These are phyloP conservation scores for Penicillium sumatraense DNA, from an alignment of 2,329 filamentous ascomycete genomes.

Conservation along the genomic window DNA sequence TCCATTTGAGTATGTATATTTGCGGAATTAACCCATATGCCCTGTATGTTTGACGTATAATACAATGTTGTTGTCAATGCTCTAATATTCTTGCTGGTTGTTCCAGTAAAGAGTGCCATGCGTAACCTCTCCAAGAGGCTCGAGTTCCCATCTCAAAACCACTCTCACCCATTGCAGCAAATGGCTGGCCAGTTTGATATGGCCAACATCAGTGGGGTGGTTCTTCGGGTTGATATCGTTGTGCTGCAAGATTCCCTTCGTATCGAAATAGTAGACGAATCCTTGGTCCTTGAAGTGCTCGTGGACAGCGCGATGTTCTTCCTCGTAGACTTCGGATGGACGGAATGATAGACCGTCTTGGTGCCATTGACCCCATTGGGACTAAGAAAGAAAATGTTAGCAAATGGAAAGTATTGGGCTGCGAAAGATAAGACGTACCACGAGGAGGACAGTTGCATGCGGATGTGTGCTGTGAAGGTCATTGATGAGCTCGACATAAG, in stretches of 20 bases:
- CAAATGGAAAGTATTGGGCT: not conserved
- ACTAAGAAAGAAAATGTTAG: constrained; percentile 36
- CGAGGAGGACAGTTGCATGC: constrained; percentile 46
- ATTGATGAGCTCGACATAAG: constrained; percentile 48
- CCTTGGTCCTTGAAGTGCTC: constrained; percentile 56
- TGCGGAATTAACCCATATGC: not conserved
- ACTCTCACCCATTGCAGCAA: constrained; percentile 62
- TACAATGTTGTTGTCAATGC: not conserved
- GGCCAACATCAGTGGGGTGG: constrained; percentile 65
- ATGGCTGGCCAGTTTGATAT: constrained; percentile 65
- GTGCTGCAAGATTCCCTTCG: constrained; percentile 64
- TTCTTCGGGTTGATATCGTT: constrained; percentile 64
- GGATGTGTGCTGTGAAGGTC: constrained; percentile 49
- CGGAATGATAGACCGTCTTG: constrained; percentile 56
- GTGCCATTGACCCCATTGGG: constrained; percentile 61
- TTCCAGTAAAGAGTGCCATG: constrained; percentile 60
- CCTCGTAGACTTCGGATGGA: constrained; percentile 53
- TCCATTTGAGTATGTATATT: too few species aligned
- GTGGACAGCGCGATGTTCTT: constrained; percentile 57
- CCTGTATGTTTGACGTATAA: not conserved
- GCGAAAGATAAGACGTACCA: constrained; percentile 27
- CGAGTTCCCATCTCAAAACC: constrained; percentile 61
- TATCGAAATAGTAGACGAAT: constrained; percentile 67
- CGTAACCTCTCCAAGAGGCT: constrained; percentile 59
- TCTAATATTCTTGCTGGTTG: constrained; percentile 51